Evolutionary conservation across 2,329 filamentous ascomycete genomes (phyloP), one percentile per base, ranked within the genome.

Genomic region (Zymoseptoria brevis): DNA sequence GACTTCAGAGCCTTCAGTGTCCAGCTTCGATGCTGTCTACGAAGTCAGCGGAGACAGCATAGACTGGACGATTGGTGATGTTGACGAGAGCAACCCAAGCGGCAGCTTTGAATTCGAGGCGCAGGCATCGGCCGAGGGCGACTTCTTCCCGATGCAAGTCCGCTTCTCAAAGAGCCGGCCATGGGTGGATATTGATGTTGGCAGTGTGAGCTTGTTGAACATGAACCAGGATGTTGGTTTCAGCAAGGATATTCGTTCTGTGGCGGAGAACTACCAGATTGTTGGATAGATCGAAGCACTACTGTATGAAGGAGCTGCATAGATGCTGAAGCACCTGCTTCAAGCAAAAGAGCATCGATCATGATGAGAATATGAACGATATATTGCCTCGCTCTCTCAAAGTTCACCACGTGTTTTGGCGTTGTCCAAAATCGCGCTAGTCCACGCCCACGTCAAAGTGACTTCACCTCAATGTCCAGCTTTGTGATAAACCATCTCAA

Each of bases 91-190:
- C 59, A 96, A 94, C 72, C 77, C 86, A 19, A 91, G 81, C 49
- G 94, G 94, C 19, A 87, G 89, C 53, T 97, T 99, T 70, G 94
- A 99, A 74, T 97, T 99, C 66, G 94, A 97, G 75, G 90, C 91
- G 1, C 86, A 89, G 73, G 89, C 89, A 9, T 84, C 86, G 57
- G 89, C 92, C 66, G 94, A 97, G 72, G 87, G 90, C 58, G 92
- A 96, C 68, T 97, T 97, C 79, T 99, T 99, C 85, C 94, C 94
- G 1, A 97, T 99, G 92, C 87, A 84, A 57, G 86, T 97, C 61
- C 83, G 86, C 57, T 99, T 99, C 76, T 87, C 84, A 64, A 96
- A 96, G 82, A 83, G 85, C 50, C 84, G 82, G 60, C 93, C 94
- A 26, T 96, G 90, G 74, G 83, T 97, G 55, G 90, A 96, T 69